Conservation (phyloP, 192 early-diverging fungal species). For the Phlyctochytrium arcticum region DNA sequence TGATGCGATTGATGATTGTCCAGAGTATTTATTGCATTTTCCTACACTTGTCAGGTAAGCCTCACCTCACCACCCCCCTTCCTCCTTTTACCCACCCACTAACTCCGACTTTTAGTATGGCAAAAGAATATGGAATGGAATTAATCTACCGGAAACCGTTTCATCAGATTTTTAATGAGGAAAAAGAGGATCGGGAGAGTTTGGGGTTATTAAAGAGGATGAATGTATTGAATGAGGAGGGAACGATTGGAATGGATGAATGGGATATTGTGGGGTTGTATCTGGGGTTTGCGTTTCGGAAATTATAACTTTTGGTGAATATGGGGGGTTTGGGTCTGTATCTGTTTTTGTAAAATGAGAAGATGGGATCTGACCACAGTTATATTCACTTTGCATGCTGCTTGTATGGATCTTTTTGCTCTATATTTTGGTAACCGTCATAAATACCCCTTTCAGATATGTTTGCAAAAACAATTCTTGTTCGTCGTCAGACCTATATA, state of each 20-base stretch:
- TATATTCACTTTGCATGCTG: no score
- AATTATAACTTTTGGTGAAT: no score
- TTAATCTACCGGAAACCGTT: conserved; percentile 72
- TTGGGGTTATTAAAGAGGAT: conserved; percentile 66
- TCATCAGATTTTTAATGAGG: conserved; percentile 74
- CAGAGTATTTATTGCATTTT: conserved; percentile 90
- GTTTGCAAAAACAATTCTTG: no score
- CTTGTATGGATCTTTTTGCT: no score
- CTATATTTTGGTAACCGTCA: no score
- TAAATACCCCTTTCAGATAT: no score
- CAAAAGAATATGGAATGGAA: conserved; percentile 75
- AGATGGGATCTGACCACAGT: no score
- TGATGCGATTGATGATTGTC: conserved; percentile 95
- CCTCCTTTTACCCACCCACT: background rate
- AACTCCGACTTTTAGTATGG: no score
- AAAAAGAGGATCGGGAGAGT: conserved; percentile 47
- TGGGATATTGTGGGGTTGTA: conserved; percentile 91
- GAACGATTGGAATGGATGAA: conserved; percentile 72
- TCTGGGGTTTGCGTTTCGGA: no score
- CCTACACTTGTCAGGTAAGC: conserved; percentile 68
- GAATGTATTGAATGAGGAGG: conserved; percentile 70
- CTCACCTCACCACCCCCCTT: background rate
- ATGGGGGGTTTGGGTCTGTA: no score
- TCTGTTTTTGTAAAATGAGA: no score
- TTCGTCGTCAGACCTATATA: no score